Conservation (phyloP, 2,329 filamentous ascomycete genomes). For the Colletotrichum liaoningense region DNA sequence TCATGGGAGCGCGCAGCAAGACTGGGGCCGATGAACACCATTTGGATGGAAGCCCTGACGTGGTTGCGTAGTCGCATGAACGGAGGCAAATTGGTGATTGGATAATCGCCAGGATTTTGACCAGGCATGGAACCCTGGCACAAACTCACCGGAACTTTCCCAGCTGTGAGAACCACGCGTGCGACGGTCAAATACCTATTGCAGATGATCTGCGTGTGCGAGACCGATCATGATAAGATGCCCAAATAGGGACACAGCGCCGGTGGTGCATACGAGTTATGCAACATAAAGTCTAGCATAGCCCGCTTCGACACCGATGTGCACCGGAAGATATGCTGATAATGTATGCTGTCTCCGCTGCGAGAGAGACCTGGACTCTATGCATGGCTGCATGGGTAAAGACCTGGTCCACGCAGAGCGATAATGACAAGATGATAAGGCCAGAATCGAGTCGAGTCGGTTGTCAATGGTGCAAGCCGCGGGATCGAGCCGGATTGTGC, state of each 20-base stretch:
- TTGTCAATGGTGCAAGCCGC: constrained; percentile 25
- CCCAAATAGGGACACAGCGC: constrained; percentile 32
- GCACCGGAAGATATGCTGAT: constrained; percentile 29
- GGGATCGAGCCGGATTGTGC: constrained; percentile 31
- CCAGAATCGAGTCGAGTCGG: constrained; percentile 22
- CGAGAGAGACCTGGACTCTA: constrained; percentile 5
- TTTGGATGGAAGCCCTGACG: constrained; percentile 13
- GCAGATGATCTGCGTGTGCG: constrained; percentile 25
- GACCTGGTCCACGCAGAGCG: constrained; percentile 7
- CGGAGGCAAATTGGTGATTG: constrained; percentile 35
- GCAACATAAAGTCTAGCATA: constrained; percentile 33
- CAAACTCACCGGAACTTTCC: constrained; percentile 16
- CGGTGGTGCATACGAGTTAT: constrained; percentile 33
- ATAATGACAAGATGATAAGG: constrained; percentile 31
- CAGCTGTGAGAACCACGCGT: constrained; percentile 20
- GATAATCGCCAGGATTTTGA: constrained; percentile 18
- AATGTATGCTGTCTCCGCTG: constrained; percentile 16
- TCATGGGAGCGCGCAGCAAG: background rate
- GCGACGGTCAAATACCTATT: constrained; percentile 8
- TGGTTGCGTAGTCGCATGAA: constrained; percentile 31
- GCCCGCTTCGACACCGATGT: constrained; percentile 27
- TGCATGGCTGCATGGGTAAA: constrained; percentile 14
- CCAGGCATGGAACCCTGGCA: constrained; percentile 18
- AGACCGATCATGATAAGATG: constrained; percentile 34
- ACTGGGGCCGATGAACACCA: background rate